Evolutionary conservation across 805 yeast genomes (phyloP).

Genomic region (Citeromyces matritensis): DNA sequence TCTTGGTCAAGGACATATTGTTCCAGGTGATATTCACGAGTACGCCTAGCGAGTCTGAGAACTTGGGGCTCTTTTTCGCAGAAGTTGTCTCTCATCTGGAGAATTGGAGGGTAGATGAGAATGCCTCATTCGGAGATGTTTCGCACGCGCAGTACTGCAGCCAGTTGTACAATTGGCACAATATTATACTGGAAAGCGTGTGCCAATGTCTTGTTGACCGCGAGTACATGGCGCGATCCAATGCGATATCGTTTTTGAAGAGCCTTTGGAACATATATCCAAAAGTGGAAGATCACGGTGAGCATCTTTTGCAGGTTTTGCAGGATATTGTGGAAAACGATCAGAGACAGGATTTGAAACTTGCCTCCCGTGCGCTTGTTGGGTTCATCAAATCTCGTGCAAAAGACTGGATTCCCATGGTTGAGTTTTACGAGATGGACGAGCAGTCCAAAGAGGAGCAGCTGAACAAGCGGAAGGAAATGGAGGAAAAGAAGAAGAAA

Average conservation of each 20-base stretch:
- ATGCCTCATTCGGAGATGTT: constrained; percentile 14
- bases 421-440: constrained; percentile 40
- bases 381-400: constrained; percentile 49
- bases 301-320: constrained; percentile 27
- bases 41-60: constrained; percentile 70
- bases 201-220: constrained; percentile 24
- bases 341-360: constrained; percentile 61
- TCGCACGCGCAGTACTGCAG: constrained; percentile 20
- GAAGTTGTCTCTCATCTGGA: constrained; percentile 34
- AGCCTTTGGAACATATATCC: constrained; percentile 54
- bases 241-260: constrained; percentile 65
- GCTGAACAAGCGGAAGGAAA: constrained; percentile 7
- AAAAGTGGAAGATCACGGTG: constrained; percentile 50
- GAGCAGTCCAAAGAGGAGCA: constrained; percentile 23
- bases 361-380: constrained; percentile 59
- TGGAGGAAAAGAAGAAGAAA: constrained; percentile 2
- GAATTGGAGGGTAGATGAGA: constrained; percentile 20
- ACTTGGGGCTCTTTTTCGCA: constrained; percentile 59
- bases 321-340: constrained; percentile 35
- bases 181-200: constrained; percentile 25
- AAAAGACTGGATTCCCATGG: constrained; percentile 30
- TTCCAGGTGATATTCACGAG: constrained; percentile 50
- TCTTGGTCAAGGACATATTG: constrained; percentile 33
- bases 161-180: constrained; percentile 41
- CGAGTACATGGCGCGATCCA: constrained; percentile 69